Percentiles rank a stretch among this genome's conserved stretches.
These are phyloP conservation scores for Inonotus hispidus DNA, from an alignment of 1,284 basidiomycete genomes.

Conservation along the genomic window DNA sequence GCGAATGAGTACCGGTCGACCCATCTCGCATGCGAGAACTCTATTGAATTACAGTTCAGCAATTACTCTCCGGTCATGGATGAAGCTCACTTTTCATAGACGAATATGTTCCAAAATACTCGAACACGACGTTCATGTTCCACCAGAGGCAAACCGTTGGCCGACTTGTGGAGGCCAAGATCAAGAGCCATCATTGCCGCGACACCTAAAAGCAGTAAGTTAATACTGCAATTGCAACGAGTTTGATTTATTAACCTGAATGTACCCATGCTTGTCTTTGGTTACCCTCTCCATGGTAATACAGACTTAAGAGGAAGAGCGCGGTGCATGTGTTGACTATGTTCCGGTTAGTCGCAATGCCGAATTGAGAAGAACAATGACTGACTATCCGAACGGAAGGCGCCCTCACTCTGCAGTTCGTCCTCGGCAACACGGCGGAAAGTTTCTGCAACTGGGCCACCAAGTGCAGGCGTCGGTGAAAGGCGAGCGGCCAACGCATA, in stretches of 20 bases:
- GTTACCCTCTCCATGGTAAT: constrained; percentile 19
- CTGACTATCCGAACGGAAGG: constrained; percentile 17
- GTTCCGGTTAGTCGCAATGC: neutral
- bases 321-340: constrained; percentile 16
- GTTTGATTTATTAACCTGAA: constrained; percentile 7
- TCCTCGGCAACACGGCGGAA: constrained; percentile 16
- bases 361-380: neutral
- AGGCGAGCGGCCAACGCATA: constrained; percentile 16
- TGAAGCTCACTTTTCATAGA: constrained; percentile 18
- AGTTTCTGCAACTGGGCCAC: constrained; percentile 5
- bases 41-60: neutral
- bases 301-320: constrained; percentile 17
- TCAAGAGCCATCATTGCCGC: constrained; percentile 20
- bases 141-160: constrained; percentile 8
- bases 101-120: constrained; percentile 20
- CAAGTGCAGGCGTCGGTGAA: constrained; percentile 7
- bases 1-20: constrained; percentile 16
- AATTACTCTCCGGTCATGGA: neutral
- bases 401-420: constrained; percentile 15
- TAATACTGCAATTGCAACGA: neutral
- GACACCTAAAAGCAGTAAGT: constrained; percentile 8
- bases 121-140: constrained; percentile 19
- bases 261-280: constrained; percentile 19
- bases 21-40: constrained; percentile 19
- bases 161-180: constrained; percentile 18